phyloP scores from a whole-genome alignment of 1,284 basidiomycete genomes.

The Marasmius oreades region DNA sequence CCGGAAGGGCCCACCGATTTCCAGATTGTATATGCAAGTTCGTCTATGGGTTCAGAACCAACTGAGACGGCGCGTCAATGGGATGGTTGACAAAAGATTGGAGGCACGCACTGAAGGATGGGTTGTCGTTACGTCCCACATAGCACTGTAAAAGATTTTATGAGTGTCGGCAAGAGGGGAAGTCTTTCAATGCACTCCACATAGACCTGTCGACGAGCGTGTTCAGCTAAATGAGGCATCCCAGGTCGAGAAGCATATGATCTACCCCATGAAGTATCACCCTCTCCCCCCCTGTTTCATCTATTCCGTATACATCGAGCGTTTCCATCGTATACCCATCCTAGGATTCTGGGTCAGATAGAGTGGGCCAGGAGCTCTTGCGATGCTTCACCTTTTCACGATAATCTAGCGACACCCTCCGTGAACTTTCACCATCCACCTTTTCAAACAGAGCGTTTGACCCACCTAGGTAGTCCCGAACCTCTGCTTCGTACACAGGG shows the following conservation, averaged over 20 bases:
- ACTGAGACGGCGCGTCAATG: conserved; percentile 39
- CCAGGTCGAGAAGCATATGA: no score
- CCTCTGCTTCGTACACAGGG: conserved; percentile 66
- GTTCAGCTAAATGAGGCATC: no score
- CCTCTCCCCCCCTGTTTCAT: conserved; percentile 44
- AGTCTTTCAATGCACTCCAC: neutral
- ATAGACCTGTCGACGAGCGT: conserved; percentile 9
- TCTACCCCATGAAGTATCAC: conserved; percentile 54
- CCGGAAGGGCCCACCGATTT: conserved; percentile 79
- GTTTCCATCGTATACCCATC: conserved; percentile 75
- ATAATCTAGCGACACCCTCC: conserved; percentile 45
- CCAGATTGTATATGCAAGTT: conserved; percentile 69
- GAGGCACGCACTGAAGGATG: conserved; percentile 63
- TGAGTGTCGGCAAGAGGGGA: neutral
- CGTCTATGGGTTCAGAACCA: conserved; percentile 72
- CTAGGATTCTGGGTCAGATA: conserved; percentile 27
- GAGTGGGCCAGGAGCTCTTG: neutral
- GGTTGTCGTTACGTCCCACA: conserved; percentile 74
- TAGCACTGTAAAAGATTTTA: conserved; percentile 49
- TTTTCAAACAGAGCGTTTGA: neutral
- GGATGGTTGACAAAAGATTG: neutral
- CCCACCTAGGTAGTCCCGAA: conserved; percentile 77
- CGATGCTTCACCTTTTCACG: conserved; percentile 66
- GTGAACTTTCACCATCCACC: neutral
- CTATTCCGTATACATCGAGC: conserved; percentile 57